Conservation (phyloP, 176 grass and related monocot species). For the Elymus sibiricus region DNA sequence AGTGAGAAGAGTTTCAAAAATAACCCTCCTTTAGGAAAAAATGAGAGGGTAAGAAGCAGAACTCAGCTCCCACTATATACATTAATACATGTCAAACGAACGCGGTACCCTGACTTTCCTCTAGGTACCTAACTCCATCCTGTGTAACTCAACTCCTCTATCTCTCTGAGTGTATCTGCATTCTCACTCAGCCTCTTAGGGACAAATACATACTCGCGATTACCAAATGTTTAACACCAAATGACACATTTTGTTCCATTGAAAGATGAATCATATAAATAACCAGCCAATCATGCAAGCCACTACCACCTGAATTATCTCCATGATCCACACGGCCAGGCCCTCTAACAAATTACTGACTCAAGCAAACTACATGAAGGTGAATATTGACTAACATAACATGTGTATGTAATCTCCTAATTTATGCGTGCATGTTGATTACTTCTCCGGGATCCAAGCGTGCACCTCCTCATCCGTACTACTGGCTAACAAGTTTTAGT, state of each 20-base stretch:
- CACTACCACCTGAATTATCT: neutral
- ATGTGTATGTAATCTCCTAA: neutral
- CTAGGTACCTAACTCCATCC: neutral
- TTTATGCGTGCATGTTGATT: neutral
- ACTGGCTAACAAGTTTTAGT: neutral
- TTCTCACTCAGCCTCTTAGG: neutral
- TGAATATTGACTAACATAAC: neutral
- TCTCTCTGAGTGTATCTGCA: neutral
- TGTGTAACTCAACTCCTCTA: neutral
- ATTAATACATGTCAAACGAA: neutral
- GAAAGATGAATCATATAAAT: slow-evolving; percentile 1
- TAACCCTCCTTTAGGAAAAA: slow-evolving; percentile 1
- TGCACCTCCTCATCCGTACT: neutral
- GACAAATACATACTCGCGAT: neutral
- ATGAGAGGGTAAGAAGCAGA: neutral
- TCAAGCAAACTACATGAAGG: neutral
- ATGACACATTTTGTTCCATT: slow-evolving; percentile 4
- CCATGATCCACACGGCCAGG: neutral
- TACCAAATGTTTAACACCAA: neutral
- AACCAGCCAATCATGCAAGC: neutral
- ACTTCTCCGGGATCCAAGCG: neutral
- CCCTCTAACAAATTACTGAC: neutral
- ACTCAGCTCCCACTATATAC: neutral
- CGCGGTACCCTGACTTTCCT: neutral
- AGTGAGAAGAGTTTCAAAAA: neutral